These are phyloP conservation scores for Litsea cubeba DNA, from an alignment of 164 flowering plant genomes.

Conservation along the genomic window DNA sequence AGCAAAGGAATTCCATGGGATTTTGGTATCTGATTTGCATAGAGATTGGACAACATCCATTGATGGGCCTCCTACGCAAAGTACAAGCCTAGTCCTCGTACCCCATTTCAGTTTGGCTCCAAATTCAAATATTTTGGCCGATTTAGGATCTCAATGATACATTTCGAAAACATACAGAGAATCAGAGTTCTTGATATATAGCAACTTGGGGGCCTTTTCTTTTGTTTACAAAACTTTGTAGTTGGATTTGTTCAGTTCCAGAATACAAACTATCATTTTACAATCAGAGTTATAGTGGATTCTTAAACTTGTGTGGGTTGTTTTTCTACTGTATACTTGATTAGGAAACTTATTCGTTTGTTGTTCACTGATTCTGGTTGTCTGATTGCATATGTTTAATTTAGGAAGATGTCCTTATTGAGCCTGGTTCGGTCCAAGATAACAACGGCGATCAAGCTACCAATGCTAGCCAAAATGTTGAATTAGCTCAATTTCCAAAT, in stretches of 20 bases:
- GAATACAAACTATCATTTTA: not conserved
- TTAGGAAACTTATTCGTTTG: not conserved
- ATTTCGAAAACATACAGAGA: no score
- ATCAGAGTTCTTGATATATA: no score
- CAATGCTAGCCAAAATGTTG: constrained; percentile 26
- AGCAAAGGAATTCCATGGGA: not conserved
- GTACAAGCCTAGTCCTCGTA: no score
- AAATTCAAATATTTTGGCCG: no score
- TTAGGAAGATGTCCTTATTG: constrained; percentile 42
- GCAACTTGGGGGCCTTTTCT: no score
- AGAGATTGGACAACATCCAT: not conserved
- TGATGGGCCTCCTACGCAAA: no score
- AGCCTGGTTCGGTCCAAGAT: constrained; percentile 20
- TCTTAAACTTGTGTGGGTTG: not conserved
- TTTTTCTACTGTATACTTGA: not conserved
- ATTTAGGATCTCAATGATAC: no score
- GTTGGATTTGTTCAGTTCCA: not conserved
- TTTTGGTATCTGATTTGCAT: not conserved
- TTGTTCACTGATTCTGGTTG: not conserved
- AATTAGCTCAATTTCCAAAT: constrained; percentile 50
- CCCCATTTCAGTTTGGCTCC: no score
- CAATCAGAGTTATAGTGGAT: not conserved
- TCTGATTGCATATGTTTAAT: not conserved
- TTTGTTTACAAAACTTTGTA: not conserved
- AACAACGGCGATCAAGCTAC: constrained; percentile 15